phyloP scores from a whole-genome alignment of 2,329 filamentous ascomycete species.

The Calonectria ilicicola region DNA sequence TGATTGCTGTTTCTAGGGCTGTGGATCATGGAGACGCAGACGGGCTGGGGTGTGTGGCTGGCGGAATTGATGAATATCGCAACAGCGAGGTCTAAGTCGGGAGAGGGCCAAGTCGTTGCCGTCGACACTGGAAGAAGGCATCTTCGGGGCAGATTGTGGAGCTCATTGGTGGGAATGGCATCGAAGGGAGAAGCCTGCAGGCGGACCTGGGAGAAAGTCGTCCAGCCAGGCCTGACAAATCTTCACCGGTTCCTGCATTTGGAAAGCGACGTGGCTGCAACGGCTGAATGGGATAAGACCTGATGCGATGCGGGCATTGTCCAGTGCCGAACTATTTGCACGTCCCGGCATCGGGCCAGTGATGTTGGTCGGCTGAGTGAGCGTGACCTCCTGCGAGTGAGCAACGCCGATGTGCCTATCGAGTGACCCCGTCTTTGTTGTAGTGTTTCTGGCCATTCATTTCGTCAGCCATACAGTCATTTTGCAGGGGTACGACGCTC shows the following conservation, averaged over 20 bases:
- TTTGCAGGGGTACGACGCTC: background rate
- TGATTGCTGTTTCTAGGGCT: slow-evolving; percentile 9
- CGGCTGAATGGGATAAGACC: slow-evolving; percentile 24
- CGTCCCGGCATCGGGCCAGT: slow-evolving; percentile 17
- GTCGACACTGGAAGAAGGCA: slow-evolving; percentile 7
- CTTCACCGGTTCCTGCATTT: slow-evolving; percentile 49
- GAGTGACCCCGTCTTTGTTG: slow-evolving; percentile 4
- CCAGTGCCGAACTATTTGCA: background rate
- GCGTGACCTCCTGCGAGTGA: slow-evolving; percentile 23
- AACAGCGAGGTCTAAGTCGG: slow-evolving; percentile 22
- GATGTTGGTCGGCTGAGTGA: background rate
- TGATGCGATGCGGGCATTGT: slow-evolving; percentile 5
- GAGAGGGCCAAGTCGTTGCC: background rate
- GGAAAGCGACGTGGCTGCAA: slow-evolving; percentile 44
- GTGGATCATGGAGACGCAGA: background rate
- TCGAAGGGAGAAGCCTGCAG: slow-evolving; percentile 32
- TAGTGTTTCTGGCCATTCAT: slow-evolving; percentile 7
- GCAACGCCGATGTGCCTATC: slow-evolving; percentile 2
- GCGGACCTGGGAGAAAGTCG: slow-evolving; percentile 34
- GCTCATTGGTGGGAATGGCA: slow-evolving; percentile 37
- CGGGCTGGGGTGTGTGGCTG: background rate
- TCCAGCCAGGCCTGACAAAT: slow-evolving; percentile 37
- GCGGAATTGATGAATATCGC: slow-evolving; percentile 12
- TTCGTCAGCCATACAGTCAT: background rate
- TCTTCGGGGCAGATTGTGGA: slow-evolving; percentile 3